Conservation (phyloP, 306 rosid species). For the Malus domestica region ASM211411v1 NC_041790.1:11976501-11977000, state of each 20-base stretch:
- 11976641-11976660: conserved; percentile 48
- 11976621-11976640: background rate
- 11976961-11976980: conserved; percentile 95
- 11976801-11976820: conserved; percentile 64
- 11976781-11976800: conserved; percentile 87
- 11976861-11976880: conserved; percentile 11
- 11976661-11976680: conserved; percentile 84
- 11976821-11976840: conserved; percentile 5
- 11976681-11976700: conserved; percentile 93
- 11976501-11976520: background rate
- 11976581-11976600: background rate
- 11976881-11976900: conserved; percentile 50
- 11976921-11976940: conserved; percentile 82
- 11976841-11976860: conserved; percentile 10
- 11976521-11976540: background rate
- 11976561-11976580: background rate
- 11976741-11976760: conserved; percentile 92
- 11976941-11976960: conserved; percentile 78
- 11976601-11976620: background rate
- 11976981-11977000: conserved; percentile 89
- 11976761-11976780: conserved; percentile 96
- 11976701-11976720: conserved; percentile 95
- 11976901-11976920: conserved; percentile 91
- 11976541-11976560: background rate
- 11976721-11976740: conserved; percentile 85